Evolutionary conservation across 208 protist genomes (phyloP), one percentile per base, ranked within the genome.

Genomic region (Leishmania gerbilli): DNA sequence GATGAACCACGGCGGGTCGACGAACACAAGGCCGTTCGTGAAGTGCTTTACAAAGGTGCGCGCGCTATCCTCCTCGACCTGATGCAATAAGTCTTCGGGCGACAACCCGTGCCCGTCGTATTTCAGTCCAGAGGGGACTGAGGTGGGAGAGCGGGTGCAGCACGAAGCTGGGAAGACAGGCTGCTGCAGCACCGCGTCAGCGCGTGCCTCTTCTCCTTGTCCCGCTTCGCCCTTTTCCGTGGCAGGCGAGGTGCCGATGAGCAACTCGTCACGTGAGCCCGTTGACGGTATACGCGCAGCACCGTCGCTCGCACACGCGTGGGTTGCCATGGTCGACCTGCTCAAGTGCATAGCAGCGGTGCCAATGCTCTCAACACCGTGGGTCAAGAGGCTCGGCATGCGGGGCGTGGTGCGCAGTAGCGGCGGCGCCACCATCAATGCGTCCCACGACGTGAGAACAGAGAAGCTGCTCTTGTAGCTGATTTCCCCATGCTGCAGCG

Each of bases 1-100:
- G 24, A 93, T 65, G 72, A 88, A 89, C 92, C 93, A 97, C 80
- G 95, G 95, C 27, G 95, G 92, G 53, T 94, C 88, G 9, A 79
- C 79, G 74, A 96, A 93, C 17, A 90, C 90, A 21, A 84, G 86
- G 1, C 81, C 84, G 55, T 87, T 60, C 47, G 76, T 31, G 27
- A 82, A 80, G 74, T 87, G 62, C 80, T 62, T 74, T 37, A 77
- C 74, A 78, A 86, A 86, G 17, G 74, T 77, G 4, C 75, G 60
- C 19, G 60, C 13, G 11, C 62, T n/a, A 27, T 77, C 84, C 24
- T 69, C 55, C 79, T 82, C 80, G 0, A 58, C 47, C 21, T 71
- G 71, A 3, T 15, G 45, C 76, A n/a, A 40, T 11, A 27, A 1
- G 13, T 45, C 51, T 17, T 42, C n/a, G 47, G 47, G 51, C 0